phyloP scores from a whole-genome alignment of 2,329 filamentous ascomycete genomes.

The Zelopaecilomyces penicillatus region DNA sequence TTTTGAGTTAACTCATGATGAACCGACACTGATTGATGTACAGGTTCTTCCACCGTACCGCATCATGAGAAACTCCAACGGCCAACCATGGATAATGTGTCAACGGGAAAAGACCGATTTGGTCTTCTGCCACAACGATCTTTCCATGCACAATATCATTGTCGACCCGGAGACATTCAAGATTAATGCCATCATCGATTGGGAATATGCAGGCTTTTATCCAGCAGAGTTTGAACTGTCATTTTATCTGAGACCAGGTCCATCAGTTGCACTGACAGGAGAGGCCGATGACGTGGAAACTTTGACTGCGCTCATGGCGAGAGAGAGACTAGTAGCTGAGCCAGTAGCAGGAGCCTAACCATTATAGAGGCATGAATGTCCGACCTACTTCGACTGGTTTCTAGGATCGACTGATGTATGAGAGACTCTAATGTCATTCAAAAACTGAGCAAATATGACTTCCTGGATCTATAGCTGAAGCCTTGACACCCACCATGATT shows the following conservation, averaged over 20 bases:
- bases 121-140: slow-evolving; percentile 13
- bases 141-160: slow-evolving; percentile 10
- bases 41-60: slow-evolving; percentile 12
- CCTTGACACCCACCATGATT: no score
- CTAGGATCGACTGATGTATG: no score
- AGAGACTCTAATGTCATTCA: no score
- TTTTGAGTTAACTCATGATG: background rate
- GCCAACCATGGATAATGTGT: slow-evolving; percentile 10
- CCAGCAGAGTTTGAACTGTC: slow-evolving; percentile 19
- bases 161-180: slow-evolving; percentile 18
- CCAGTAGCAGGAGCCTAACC: no score
- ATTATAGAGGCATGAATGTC: no score
- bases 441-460: no score
- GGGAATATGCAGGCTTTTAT: slow-evolving; percentile 29
- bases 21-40: background rate
- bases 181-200: slow-evolving; percentile 26
- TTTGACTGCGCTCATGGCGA: background rate
- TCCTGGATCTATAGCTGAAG: no score
- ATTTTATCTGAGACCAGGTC: slow-evolving; percentile 16
- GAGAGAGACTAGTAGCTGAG: background rate
- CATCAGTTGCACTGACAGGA: slow-evolving; percentile 17
- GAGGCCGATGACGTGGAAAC: slow-evolving; percentile 15
- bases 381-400: no score
- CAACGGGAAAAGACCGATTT: slow-evolving; percentile 9
- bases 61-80: slow-evolving; percentile 3